phyloP scores from a whole-genome alignment of 2,329 filamentous ascomycete species.

The Aureobasidium sp. region DNA sequence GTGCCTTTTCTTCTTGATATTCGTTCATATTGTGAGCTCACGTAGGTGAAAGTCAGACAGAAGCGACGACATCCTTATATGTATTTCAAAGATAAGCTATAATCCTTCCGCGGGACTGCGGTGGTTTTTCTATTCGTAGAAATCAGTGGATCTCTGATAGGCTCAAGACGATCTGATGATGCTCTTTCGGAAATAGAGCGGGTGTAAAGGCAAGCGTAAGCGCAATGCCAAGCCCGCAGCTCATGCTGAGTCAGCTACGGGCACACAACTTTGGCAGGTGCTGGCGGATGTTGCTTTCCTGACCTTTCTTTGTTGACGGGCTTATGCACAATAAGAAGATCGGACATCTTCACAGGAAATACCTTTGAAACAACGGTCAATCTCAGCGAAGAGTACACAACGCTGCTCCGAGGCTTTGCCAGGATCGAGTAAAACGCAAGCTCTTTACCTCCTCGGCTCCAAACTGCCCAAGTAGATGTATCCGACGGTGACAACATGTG shows the following conservation, averaged over 20 bases:
- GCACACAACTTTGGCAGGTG: background rate
- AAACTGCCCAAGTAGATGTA: too few relatives aligned
- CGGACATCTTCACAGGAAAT: too few relatives aligned
- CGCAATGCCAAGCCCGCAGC: background rate
- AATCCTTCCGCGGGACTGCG: background rate
- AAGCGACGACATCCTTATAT: background rate
- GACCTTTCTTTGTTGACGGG: too few relatives aligned
- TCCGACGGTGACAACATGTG: too few relatives aligned
- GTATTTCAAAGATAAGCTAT: too few relatives aligned
- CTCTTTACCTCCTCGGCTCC: too few relatives aligned
- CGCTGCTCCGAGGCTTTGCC: too few relatives aligned
- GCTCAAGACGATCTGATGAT: background rate
- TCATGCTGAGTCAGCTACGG: background rate
- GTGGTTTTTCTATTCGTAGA: too few relatives aligned
- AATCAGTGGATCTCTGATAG: background rate
- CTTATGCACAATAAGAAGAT: background rate
- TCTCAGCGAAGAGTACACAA: too few relatives aligned
- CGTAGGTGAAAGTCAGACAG: too few relatives aligned
- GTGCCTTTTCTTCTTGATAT: background rate
- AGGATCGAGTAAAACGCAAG: too few relatives aligned
- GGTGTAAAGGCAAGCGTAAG: background rate
- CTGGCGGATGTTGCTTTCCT: background rate
- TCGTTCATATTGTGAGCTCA: background rate
- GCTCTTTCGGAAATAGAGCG: background rate
- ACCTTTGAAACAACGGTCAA: too few relatives aligned